Evolutionary conservation across 495 filamentous ascomycete genomes (phyloP), one percentile per base, ranked within the genome.

Genomic region (Neurospora sp.): DNA sequence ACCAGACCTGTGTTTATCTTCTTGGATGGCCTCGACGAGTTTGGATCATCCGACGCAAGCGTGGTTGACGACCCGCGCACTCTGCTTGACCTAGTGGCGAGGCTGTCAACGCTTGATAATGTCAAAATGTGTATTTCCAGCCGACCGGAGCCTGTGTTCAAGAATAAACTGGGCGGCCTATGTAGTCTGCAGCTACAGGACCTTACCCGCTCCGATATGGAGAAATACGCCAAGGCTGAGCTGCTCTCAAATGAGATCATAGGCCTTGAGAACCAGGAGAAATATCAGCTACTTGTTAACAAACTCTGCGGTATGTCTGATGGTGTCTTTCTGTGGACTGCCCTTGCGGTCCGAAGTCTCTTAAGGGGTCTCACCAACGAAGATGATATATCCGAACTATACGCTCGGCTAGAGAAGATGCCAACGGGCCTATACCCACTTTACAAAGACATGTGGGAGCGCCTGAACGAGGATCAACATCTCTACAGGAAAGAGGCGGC

Each of bases 301-400:
- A 71, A 74, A 0, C 71, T 83, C 23, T 75, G 73, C 14, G 66
- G 74, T 0, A 82, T 77, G 72, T 75, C 82, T 9, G 70, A 72
- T 14, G 81, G 84, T 0, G 82, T 86, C 5, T 86, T 84, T 72
- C 76, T 85, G 2, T 85, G 84, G 84, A 79, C 83, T n/a, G 42
- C 62, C 10, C 71, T 85, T 7, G 83, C 81, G 4, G 74, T 81
- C 1, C 44, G 72, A n/a, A 76, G 75, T 16, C 76, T 85, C 0
- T 7, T 78, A 4, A 71, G 74, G 11, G 83, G 82, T 1, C n/a
- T 84, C 8, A 72, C 35, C 35, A 78, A 84, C 70, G 69, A 73
- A 10, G 81, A 84, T 70, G 62, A 31, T 4, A 39, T 80, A 18
- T 14, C 39, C 0, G 76, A 79, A 62, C 72, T 84, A 4, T 40